Evolutionary conservation across 75 land plant species (phyloP), one percentile per base, ranked within the genome.

Genomic region (Sequoia sempervirens): DNA sequence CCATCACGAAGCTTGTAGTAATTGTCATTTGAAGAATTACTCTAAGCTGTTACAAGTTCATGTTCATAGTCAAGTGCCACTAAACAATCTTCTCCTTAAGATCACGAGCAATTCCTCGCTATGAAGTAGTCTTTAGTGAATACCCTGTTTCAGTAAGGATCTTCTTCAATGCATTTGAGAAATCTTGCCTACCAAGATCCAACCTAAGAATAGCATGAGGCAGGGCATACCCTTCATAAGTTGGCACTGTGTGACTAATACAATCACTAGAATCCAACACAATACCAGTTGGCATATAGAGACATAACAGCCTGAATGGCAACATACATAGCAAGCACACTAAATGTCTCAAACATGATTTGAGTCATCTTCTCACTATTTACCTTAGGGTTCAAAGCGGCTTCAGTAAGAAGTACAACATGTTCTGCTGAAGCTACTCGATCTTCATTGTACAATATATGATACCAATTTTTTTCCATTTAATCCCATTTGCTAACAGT

Each of bases 361-460:
- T n/a, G n/a, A n/a, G n/a, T n/a, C n/a, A 84, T 83, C 82, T 87
- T 87, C 82, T 87, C 88, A 15, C 88, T 79, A 74, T 87, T 87
- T 26, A 82, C 88, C 74, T 87, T 85, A 6, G 91, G 91, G 82
- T 90, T 90, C 20, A 90, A 84, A 0, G 91, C 89, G 6, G 91
- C 86, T 32, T 90, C 91, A 28, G 91, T 90, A 26, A 90, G 87
- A 56, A 90, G 90, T 6, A 90, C 86, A n/a, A n/a, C n/a, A 72
- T 90, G 91, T 78, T 90, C 91, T 66, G 88, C 91, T 20, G 91
- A 90, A 12, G 91, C 90, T 41, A 87, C 91, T 53, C 91, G 91
- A 26, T 87, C 81, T 84, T 89, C 90, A 66, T 89, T 89, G 86
- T 85, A 89, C 86, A 89, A 89, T 17, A n/a, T n/a, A n/a, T n/a